Conservation (phyloP, 1,139 yeast species). For the Geotrichum europaeum region DNA sequence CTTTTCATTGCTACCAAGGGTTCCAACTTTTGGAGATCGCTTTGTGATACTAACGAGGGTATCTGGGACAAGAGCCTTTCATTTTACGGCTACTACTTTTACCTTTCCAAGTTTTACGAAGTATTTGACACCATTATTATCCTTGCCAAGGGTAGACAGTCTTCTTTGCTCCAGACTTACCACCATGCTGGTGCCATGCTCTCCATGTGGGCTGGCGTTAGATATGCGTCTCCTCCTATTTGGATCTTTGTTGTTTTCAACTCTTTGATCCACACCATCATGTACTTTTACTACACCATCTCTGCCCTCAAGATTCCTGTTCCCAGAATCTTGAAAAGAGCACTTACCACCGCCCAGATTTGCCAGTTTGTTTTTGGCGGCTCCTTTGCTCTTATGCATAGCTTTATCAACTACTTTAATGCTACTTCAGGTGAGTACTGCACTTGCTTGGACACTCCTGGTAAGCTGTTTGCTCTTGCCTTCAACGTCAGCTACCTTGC, state of each 20-base stretch:
- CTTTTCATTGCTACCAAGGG: conserved; percentile 17
- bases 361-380: conserved; percentile 69
- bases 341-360: conserved; percentile 63
- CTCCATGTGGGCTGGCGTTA: conserved; percentile 77
- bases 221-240: conserved; percentile 68
- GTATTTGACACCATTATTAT: conserved; percentile 65
- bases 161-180: conserved; percentile 64
- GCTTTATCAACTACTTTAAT: conserved; percentile 57
- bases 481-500: conserved; percentile 62
- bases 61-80: conserved; percentile 53
- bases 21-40: conserved; percentile 49
- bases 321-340: conserved; percentile 53
- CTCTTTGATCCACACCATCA: conserved; percentile 68
- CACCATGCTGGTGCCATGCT: conserved; percentile 82
- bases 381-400: conserved; percentile 55
- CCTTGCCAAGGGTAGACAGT: conserved; percentile 62
- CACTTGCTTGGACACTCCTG: conserved; percentile 54
- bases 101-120: conserved; percentile 67
- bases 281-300: conserved; percentile 68
- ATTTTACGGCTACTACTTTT: conserved; percentile 61
- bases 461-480: conserved; percentile 57
- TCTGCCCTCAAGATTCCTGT: conserved; percentile 56
- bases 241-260: conserved; percentile 80
- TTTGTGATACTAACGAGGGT: conserved; percentile 59
- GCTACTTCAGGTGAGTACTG: conserved; percentile 41